Evolutionary conservation across 78 protist species (phyloP).

Genomic region (Bodo saltans): DNA sequence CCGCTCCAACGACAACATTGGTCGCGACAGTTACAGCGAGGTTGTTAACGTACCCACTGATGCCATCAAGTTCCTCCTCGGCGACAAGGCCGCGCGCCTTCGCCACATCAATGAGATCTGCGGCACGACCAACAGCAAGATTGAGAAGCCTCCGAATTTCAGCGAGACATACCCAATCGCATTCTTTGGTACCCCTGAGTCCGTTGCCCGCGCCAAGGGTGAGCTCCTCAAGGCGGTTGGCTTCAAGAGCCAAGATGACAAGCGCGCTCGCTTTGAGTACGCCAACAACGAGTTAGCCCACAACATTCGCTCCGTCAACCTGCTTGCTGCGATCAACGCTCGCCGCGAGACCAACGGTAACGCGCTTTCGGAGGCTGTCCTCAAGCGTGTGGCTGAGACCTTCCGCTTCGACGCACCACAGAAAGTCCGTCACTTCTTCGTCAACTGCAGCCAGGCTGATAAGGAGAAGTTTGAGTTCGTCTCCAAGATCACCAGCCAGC

Average conservation of each 20-base stretch:
- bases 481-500: background rate
- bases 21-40: background rate
- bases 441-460: background rate
- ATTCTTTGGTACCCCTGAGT: background rate
- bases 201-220: background rate
- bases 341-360: background rate
- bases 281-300: background rate
- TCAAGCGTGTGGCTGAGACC: background rate
- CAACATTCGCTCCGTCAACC: background rate
- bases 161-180: background rate
- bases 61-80: background rate
- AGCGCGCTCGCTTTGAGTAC: background rate
- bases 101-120: background rate
- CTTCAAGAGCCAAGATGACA: background rate
- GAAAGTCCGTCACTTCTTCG: background rate
- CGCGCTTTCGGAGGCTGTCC: background rate
- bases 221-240: constrained; percentile 1
- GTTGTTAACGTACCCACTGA: background rate
- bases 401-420: background rate
- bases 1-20: background rate
- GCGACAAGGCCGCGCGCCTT: constrained; percentile 24
- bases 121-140: constrained; percentile 16
- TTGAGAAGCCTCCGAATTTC: background rate
- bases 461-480: background rate
- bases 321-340: background rate